Evolutionary conservation across 305 asterid genomes (phyloP).

Genomic region (Fraxinus latifolia): DNA sequence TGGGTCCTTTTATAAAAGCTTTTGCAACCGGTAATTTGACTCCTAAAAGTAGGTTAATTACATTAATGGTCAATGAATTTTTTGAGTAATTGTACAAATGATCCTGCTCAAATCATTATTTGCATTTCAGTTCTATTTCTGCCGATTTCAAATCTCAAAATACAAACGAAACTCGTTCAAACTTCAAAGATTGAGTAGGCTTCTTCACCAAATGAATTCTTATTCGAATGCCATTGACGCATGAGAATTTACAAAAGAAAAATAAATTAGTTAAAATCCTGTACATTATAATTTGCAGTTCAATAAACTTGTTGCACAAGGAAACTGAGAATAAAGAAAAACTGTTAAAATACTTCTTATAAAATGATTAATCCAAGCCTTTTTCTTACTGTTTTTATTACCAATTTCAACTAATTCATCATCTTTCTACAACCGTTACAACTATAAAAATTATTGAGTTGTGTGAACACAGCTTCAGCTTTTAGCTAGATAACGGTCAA

Average conservation of each 20-base stretch:
- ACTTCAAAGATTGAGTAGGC: no score
- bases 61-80: neutral
- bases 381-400: neutral
- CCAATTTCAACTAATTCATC: neutral
- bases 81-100: neutral
- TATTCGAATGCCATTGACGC: no score
- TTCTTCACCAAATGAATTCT: no score
- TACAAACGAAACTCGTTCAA: neutral
- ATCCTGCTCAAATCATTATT: neutral
- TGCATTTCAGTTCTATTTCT: neutral
- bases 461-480: neutral
- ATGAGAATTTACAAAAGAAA: no score
- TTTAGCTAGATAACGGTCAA: neutral
- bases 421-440: neutral
- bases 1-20: neutral
- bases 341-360: neutral
- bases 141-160: neutral
- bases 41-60: neutral
- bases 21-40: neutral
- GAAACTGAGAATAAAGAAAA: no score
- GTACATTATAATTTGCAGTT: no score
- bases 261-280: no score
- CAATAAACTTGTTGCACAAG: no score
- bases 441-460: neutral
- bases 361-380: neutral